Evolutionary conservation across 2,329 filamentous ascomycete species (phyloP).

Genomic region (Pseudogymnoascus sp.): DNA sequence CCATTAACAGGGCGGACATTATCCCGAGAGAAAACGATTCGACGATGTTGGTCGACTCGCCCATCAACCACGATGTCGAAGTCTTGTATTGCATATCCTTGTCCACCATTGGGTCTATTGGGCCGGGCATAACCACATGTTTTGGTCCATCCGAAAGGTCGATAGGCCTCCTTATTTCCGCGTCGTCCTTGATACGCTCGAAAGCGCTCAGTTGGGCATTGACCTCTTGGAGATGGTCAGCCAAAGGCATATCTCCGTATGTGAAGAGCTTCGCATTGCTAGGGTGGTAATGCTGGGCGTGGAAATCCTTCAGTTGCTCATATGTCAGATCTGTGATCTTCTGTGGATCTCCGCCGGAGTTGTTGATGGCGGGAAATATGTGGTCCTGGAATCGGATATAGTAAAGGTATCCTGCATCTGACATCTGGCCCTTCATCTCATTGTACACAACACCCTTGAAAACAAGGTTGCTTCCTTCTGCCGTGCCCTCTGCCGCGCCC

Average conservation of each 20-base stretch:
- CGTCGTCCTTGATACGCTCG: conserved; percentile 58
- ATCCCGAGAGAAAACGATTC: conserved; percentile 84
- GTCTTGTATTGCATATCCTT: conserved; percentile 86
- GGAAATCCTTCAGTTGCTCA: conserved; percentile 78
- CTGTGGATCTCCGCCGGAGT: conserved; percentile 91
- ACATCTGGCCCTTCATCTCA: conserved; percentile 99
- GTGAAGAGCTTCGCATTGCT: conserved; percentile 96
- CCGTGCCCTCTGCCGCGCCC: conserved; percentile 38
- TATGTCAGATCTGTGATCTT: conserved; percentile 95
- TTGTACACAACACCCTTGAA: conserved; percentile 99
- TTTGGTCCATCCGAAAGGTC: conserved; percentile 58
- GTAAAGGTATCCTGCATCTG: conserved; percentile 89
- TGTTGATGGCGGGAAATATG: conserved; percentile 88
- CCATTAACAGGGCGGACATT: conserved; percentile 74
- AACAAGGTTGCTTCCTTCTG: conserved; percentile 60
- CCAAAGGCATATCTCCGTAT: conserved; percentile 85
- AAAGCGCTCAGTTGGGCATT: conserved; percentile 67
- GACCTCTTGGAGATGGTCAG: conserved; percentile 71
- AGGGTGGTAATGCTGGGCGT: conserved; percentile 89
- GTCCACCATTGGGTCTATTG: conserved; percentile 77
- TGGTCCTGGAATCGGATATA: conserved; percentile 94
- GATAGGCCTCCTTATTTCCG: conserved; percentile 67
- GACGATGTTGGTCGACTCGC: conserved; percentile 70
- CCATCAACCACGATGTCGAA: conserved; percentile 85
- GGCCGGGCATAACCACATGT: conserved; percentile 65